Evolutionary conservation across 2,329 filamentous ascomycete genomes (phyloP), one percentile per base, ranked within the genome.

Genomic region (Thelonectria blattea): DNA sequence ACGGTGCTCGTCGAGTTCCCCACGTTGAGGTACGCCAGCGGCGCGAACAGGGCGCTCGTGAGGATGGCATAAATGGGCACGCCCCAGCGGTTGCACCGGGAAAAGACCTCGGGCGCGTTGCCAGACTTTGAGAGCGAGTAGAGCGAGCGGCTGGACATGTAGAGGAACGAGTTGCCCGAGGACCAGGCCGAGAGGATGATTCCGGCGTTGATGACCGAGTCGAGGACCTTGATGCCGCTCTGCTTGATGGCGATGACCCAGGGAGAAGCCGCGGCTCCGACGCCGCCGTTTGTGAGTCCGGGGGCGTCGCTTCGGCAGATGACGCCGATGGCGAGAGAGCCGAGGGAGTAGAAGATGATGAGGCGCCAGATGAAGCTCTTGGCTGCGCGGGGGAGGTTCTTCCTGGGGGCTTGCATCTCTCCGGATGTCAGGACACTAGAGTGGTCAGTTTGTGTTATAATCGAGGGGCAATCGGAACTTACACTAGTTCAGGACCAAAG

Each of bases 291-390:
- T 2, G 57, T 60, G 3, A 62, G 60, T 9, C 56, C 56, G 5
- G 56, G 51, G 12, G 58, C 58, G 17, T 62, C 37, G 45, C 49
- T 52, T n/a, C 58, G 52, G 52, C 60, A 62, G 20, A 62, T 60
- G 61, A 90, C 85, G 15, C 88, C 87, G 20, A 91, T 85, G n/a
- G 82, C 83, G 2, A 92, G 79, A 4, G 87, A 85, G 2, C 88
- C 89, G 5, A 90, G 81, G 42, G 90, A 83, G 75, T 91, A 92
- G 74, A 92, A 92, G 1, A 84, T 77, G 0, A 87, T 86, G 39
- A 92, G 78, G 53, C 90, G 86, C 73, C 89, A 91, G 75, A 91
- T 91, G 8, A 91, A 88, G 45, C 86, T 85, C 60, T 90, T 90
- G 73, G 85, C 91, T 1, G 90, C 89, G 58, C 82, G 85, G 0